phyloP scores from a whole-genome alignment of 1,284 basidiomycete genomes.

The Coniferiporia weirii region DNA sequence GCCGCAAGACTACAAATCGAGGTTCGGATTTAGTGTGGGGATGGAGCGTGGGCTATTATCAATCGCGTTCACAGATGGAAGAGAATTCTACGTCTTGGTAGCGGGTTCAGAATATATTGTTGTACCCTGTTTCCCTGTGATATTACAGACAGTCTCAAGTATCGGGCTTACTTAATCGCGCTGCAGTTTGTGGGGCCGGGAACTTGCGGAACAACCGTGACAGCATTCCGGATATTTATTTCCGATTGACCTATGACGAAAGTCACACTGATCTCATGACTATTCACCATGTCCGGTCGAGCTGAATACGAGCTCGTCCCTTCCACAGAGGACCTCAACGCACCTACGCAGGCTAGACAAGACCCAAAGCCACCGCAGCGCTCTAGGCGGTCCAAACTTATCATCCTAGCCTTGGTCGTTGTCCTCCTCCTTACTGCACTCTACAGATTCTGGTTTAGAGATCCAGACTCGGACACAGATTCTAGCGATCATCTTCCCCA shows the following conservation, averaged over 20 bases:
- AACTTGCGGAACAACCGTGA: not conserved
- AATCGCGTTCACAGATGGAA: too few species aligned
- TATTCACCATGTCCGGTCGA: slow-evolving; percentile 12
- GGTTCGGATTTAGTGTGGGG: too few species aligned
- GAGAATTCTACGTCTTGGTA: too few species aligned
- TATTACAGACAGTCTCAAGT: too few species aligned
- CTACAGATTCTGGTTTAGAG: slow-evolving; percentile 15
- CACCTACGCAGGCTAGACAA: not conserved
- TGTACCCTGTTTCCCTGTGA: too few species aligned
- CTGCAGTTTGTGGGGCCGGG: not conserved
- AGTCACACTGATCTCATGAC: not conserved
- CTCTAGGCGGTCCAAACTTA: slow-evolving; percentile 5
- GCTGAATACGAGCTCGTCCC: slow-evolving; percentile 18
- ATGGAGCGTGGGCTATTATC: too few species aligned
- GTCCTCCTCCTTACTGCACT: slow-evolving; percentile 8
- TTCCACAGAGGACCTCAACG: slow-evolving; percentile 13
- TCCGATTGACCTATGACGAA: not conserved
- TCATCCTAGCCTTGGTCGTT: slow-evolving; percentile 3
- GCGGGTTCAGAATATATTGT: too few species aligned
- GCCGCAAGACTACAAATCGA: too few species aligned
- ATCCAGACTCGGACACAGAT: not conserved
- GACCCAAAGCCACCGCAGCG: not conserved
- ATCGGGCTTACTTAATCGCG: too few species aligned
- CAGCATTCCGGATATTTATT: not conserved
- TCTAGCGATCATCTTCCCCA: slow-evolving; percentile 1